Percentiles rank a stretch among this genome's conserved stretches.
These are phyloP conservation scores for Nemania diffusa DNA, from an alignment of 2,329 filamentous ascomycete genomes.

Conservation along the genomic window DNA sequence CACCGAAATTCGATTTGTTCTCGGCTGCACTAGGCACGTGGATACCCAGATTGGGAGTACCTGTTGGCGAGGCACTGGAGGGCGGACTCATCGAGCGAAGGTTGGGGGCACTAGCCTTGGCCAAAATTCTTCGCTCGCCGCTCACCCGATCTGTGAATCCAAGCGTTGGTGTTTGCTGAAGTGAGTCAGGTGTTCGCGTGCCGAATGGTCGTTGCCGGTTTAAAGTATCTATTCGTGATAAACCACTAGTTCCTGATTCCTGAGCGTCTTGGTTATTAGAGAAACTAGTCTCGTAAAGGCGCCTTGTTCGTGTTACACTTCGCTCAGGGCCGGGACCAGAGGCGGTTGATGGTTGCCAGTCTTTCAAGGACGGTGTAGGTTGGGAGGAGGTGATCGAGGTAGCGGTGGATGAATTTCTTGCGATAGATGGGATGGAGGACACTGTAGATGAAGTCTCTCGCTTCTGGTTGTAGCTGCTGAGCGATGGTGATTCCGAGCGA, in stretches of 20 bases:
- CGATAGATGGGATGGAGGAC: constrained; percentile 73
- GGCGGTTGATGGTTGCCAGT: constrained; percentile 57
- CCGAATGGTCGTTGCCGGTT: constrained; percentile 69
- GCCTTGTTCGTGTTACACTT: constrained; percentile 74
- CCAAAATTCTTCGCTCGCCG: constrained; percentile 58
- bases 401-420: constrained; percentile 84
- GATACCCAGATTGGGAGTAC: constrained; percentile 51
- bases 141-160: constrained; percentile 59
- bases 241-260: constrained; percentile 79
- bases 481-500: constrained; percentile 66
- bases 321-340: constrained; percentile 66
- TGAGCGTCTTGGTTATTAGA: constrained; percentile 81
- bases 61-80: constrained; percentile 51
- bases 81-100: constrained; percentile 68
- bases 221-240: constrained; percentile 83
- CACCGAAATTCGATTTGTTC: constrained; percentile 51
- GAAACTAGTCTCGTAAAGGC: constrained; percentile 82
- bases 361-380: constrained; percentile 62
- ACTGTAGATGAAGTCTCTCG: constrained; percentile 88
- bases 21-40: constrained; percentile 52
- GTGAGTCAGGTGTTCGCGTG: constrained; percentile 62
- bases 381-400: constrained; percentile 85
- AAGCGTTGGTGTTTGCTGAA: constrained; percentile 59
- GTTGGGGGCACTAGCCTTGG: constrained; percentile 74
- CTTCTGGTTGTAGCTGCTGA: constrained; percentile 75